A percentile compares a stretch with the other conserved stretches of the same genome.
These are phyloP conservation scores for Bolboschoenoplectus hybrid DNA, from an alignment of 202 grass and related monocot genomes.

Conservation along the genomic window DNA sequence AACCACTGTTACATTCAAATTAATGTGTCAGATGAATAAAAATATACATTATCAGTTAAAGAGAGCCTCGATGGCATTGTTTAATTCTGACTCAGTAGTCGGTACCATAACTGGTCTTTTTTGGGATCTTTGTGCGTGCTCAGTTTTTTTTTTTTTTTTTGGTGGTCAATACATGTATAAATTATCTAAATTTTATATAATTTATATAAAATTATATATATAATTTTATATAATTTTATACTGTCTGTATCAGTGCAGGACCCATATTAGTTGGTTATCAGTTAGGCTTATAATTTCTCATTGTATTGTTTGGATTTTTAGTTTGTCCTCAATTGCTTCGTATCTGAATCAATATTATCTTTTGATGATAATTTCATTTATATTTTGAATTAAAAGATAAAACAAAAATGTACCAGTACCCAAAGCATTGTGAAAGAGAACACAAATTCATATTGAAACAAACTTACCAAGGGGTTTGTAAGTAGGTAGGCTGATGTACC, in stretches of 20 bases:
- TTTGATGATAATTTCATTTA: not conserved
- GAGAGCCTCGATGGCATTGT: not conserved
- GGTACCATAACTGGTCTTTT: not conserved
- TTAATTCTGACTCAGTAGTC: not conserved
- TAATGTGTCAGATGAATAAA: not conserved
- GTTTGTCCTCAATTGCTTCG: not conserved
- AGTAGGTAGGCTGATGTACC: conserved; percentile 62
- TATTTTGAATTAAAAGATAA: not conserved
- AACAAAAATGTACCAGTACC: not conserved
- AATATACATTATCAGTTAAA: not conserved
- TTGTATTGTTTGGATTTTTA: not conserved
- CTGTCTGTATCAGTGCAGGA: not conserved
- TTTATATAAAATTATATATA: too few relatives aligned
- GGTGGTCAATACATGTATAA: not conserved
- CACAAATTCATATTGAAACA: not conserved
- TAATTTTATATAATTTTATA: too few relatives aligned
- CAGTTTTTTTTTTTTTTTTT: not conserved
- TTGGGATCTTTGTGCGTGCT: not conserved
- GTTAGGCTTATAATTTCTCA: not conserved
- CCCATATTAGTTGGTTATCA: not conserved
- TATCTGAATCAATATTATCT: not conserved
- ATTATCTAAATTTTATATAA: not conserved
- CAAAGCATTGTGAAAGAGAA: not conserved
- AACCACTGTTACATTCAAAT: conserved; percentile 24
- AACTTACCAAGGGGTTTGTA: conserved; percentile 62